Conservation (phyloP, 176 grass and related monocot species). For the Sorghum bicolor region DNA sequence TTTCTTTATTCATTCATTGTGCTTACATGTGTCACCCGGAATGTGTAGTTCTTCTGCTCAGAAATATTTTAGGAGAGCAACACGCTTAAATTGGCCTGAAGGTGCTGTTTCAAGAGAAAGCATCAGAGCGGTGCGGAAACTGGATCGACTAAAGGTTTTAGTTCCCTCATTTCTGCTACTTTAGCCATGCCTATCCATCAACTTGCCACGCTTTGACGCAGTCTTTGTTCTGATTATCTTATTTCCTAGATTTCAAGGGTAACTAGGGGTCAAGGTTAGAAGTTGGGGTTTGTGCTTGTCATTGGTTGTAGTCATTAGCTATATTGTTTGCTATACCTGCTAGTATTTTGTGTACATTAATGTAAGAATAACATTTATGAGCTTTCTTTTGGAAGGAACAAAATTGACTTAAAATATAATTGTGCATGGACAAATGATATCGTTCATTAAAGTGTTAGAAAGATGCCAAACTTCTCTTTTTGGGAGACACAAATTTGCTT, state of each 20-base stretch:
- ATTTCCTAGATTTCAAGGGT: neutral
- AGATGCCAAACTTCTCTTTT: neutral
- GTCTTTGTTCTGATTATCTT: neutral
- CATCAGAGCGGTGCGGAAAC: constrained; percentile 76
- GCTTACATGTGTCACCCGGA: constrained; percentile 20
- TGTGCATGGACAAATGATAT: neutral
- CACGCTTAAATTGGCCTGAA: constrained; percentile 91
- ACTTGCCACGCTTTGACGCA: neutral
- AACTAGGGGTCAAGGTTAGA: neutral
- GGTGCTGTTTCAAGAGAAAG: constrained; percentile 90
- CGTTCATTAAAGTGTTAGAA: neutral
- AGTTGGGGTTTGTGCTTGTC: neutral
- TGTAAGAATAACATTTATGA: neutral
- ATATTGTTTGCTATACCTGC: neutral
- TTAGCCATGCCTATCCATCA: neutral
- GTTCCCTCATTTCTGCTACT: constrained; percentile 9
- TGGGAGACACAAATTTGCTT: neutral
- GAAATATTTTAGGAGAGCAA: constrained; percentile 85
- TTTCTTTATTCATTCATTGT: neutral
- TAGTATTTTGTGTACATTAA: neutral
- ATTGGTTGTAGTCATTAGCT: neutral
- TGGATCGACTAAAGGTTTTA: constrained; percentile 72
- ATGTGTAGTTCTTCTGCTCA: constrained; percentile 67
- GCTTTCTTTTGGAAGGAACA: neutral
- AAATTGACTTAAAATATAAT: neutral